phyloP scores from a whole-genome alignment of 1,139 yeast genomes.

The Groenewaldozyma auringiensis region DNA sequence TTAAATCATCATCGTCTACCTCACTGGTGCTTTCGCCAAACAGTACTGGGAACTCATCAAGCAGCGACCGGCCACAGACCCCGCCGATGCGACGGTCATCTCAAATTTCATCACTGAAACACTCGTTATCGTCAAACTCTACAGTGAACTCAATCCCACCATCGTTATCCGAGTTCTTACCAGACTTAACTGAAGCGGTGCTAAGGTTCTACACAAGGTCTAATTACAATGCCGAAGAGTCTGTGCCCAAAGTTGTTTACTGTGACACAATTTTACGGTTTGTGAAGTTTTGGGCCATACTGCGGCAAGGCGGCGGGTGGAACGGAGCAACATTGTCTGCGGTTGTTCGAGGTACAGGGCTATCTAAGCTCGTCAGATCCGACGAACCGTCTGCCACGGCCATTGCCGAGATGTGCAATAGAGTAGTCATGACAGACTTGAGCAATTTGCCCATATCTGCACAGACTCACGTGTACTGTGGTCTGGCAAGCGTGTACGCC shows the following conservation, averaged over 20 bases:
- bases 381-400: slow-evolving; percentile 22
- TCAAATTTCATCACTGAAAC: slow-evolving; percentile 11
- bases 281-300: slow-evolving; percentile 51
- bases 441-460: slow-evolving; percentile 35
- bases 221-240: slow-evolving; percentile 55
- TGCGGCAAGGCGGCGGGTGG: slow-evolving; percentile 47
- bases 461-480: slow-evolving; percentile 46
- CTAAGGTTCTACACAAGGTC: slow-evolving; percentile 55
- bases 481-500: slow-evolving; percentile 58
- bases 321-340: slow-evolving; percentile 37
- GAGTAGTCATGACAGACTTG: slow-evolving; percentile 43
- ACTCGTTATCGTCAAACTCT: slow-evolving; percentile 18
- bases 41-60: slow-evolving; percentile 5
- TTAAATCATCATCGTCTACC: slow-evolving; percentile 7
- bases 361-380: slow-evolving; percentile 19
- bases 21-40: slow-evolving; percentile 4
- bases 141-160: slow-evolving; percentile 17
- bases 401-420: slow-evolving; percentile 32
- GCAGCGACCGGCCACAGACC: background rate
- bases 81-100: background rate
- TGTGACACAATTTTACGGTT: slow-evolving; percentile 64
- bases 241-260: slow-evolving; percentile 75
- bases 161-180: slow-evolving; percentile 43
- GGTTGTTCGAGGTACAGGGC: slow-evolving; percentile 32
- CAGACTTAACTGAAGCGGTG: slow-evolving; percentile 43